A percentile compares a stretch with the other conserved stretches of the same genome.
Evolutionary conservation across 2,329 filamentous ascomycete species (phyloP).

Genomic region (Mycogone perniciosa): DNA sequence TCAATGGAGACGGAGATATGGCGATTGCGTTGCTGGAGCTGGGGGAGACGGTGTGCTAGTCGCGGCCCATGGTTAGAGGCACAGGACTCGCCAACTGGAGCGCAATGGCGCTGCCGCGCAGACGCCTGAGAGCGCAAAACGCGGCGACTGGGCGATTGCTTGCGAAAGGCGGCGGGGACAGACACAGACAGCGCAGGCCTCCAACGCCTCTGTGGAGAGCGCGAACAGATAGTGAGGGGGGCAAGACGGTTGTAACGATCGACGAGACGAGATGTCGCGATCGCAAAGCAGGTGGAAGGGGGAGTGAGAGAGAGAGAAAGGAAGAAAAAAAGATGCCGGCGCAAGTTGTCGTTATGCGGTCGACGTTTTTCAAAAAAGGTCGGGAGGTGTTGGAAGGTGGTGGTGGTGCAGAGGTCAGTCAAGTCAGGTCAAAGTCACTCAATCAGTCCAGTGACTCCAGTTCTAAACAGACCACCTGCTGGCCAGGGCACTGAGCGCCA

Average conservation of each 20-base stretch:
- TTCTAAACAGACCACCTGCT: background rate
- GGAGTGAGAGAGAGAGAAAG: conserved; percentile 5
- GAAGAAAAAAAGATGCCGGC: conserved; percentile 5
- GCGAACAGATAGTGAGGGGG: background rate
- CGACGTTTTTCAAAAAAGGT: conserved; percentile 12
- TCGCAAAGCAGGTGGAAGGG: conserved; percentile 8
- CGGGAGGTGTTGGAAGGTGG: background rate
- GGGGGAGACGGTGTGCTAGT: conserved; percentile 22
- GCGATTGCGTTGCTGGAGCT: conserved; percentile 17
- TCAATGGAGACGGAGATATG: conserved; percentile 4
- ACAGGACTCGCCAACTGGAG: background rate
- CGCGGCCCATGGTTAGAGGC: conserved; percentile 29
- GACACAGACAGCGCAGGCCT: background rate
- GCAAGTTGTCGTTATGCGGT: conserved; percentile 4
- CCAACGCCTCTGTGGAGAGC: background rate
- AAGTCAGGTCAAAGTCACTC: no score
- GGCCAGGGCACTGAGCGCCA: background rate
- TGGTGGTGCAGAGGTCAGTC: background rate
- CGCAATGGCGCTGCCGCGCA: background rate
- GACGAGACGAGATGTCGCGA: background rate
- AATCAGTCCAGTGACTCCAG: no score
- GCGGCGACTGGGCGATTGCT: background rate
- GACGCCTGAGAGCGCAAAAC: conserved; percentile 10
- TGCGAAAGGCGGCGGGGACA: background rate
- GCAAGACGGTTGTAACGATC: background rate